phyloP scores from a whole-genome alignment of 192 early-diverging fungal species.

The Backusella morwellensis region DNA sequence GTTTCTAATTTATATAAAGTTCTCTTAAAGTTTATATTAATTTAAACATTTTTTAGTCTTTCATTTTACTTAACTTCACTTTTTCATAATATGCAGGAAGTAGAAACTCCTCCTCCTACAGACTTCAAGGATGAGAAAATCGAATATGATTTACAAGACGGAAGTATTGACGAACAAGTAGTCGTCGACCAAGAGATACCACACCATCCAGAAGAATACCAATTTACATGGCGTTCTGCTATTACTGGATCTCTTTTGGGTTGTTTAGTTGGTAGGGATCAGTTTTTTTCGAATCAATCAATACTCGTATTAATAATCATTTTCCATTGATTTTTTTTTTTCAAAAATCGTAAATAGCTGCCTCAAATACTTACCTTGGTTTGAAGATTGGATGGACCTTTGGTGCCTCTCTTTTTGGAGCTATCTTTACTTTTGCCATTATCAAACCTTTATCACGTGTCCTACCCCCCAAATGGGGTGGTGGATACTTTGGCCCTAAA shows the following conservation, averaged over 20 bases:
- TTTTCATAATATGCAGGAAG: not conserved
- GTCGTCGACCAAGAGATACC: not conserved
- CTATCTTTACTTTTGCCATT: constrained; percentile 61
- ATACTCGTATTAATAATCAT: not conserved
- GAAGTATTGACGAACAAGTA: not conserved
- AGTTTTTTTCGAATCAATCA: not conserved
- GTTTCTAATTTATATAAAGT: constrained; percentile 6
- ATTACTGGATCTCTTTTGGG: constrained; percentile 64
- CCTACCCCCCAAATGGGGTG: constrained; percentile 34
- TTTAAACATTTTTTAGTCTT: not conserved
- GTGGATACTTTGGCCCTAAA: constrained; percentile 64
- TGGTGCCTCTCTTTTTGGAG: constrained; percentile 53
- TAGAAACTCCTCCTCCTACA: not conserved
- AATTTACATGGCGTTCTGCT: constrained; percentile 51
- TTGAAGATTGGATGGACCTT: constrained; percentile 63
- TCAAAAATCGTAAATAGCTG: constrained; percentile 30
- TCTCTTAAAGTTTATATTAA: not conserved
- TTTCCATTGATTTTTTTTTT: not conserved
- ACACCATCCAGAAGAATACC: constrained; percentile 21
- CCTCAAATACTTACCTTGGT: constrained; percentile 71
- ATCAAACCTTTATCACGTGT: constrained; percentile 50
- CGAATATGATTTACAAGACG: constrained; percentile 15
- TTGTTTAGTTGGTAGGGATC: constrained; percentile 46
- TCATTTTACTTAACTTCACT: not conserved
- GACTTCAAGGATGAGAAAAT: constrained; percentile 10